Evolutionary conservation across 768 basidiomycete species (phyloP).

Genomic region (Ramaria sp.): DNA sequence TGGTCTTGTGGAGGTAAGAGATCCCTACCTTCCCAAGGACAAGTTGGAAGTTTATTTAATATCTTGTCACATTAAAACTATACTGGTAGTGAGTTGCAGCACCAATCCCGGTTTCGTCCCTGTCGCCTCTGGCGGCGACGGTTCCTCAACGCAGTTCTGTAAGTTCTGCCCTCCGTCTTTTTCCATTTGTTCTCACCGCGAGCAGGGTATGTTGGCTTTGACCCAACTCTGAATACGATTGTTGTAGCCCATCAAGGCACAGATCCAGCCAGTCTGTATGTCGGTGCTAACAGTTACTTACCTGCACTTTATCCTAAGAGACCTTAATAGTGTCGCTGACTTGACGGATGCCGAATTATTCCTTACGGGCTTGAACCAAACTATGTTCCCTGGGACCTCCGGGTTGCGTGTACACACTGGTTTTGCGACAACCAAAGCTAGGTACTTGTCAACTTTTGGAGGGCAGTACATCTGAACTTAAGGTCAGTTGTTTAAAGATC

Average conservation of each 20-base stretch:
- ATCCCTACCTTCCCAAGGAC: not conserved
- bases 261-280: slow-evolving; percentile 21
- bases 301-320: not conserved
- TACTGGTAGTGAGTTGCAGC: slow-evolving; percentile 28
- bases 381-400: slow-evolving; percentile 32
- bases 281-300: not conserved
- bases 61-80: not conserved
- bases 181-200: not conserved
- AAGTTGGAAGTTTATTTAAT: not conserved
- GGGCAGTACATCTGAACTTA: not conserved
- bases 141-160: slow-evolving; percentile 29
- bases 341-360: slow-evolving; percentile 28
- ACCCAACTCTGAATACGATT: slow-evolving; percentile 15
- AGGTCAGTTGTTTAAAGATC: slow-evolving; percentile 21
- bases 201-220: slow-evolving; percentile 8
- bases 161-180: slow-evolving; percentile 11
- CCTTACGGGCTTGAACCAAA: slow-evolving; percentile 22
- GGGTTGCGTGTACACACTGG: slow-evolving; percentile 33
- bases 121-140: slow-evolving; percentile 35
- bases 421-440: slow-evolving; percentile 30
- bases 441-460: not conserved
- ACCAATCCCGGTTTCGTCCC: slow-evolving; percentile 36
- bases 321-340: slow-evolving; percentile 21
- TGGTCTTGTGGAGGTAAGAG: slow-evolving; percentile 45
- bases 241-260: slow-evolving; percentile 31